Conservation (phyloP, 306 rosid genomes). For the Mimosa bimucronata region DNA sequence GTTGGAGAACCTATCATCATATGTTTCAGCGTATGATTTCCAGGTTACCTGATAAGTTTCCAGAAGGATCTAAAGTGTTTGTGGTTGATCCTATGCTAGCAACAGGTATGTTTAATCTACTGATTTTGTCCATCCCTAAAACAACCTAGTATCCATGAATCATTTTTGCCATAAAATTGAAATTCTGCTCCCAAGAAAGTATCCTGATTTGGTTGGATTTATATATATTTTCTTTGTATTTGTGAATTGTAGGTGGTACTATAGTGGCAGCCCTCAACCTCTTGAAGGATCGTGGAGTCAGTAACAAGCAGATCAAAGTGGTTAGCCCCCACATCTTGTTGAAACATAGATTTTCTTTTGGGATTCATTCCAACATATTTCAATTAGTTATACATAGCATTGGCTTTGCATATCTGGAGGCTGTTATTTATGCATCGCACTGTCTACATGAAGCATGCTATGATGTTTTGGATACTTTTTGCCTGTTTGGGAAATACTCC, state of each 20-base stretch:
- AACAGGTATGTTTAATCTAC: slow-evolving; percentile 60
- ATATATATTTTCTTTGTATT: not conserved
- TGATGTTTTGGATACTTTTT: not conserved
- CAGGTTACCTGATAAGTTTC: slow-evolving; percentile 82
- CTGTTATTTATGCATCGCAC: not conserved
- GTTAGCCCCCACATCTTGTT: slow-evolving; percentile 41
- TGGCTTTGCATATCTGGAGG: not conserved
- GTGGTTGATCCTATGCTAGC: slow-evolving; percentile 96
- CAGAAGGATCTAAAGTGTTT: slow-evolving; percentile 78
- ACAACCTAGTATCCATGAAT: slow-evolving; percentile 14
- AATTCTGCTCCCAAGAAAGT: not conserved
- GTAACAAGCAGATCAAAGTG: slow-evolving; percentile 83
- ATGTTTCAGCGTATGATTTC: slow-evolving; percentile 12
- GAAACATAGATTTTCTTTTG: slow-evolving; percentile 10
- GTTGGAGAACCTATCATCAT: slow-evolving; percentile 10
- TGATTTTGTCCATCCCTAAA: slow-evolving; percentile 5
- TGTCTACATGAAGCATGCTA: not conserved
- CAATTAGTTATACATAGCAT: not conserved
- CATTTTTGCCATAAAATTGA: slow-evolving; percentile 7
- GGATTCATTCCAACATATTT: slow-evolving; percentile 2
- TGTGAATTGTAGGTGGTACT: slow-evolving; percentile 76
- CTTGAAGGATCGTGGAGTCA: slow-evolving; percentile 74
- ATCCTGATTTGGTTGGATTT: not conserved
- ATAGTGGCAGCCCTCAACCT: slow-evolving; percentile 77
- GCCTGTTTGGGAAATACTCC: too few species aligned